These are phyloP conservation scores for Neurospora sublineolata DNA, from an alignment of 495 filamentous ascomycete species.

Conservation along the genomic window DNA sequence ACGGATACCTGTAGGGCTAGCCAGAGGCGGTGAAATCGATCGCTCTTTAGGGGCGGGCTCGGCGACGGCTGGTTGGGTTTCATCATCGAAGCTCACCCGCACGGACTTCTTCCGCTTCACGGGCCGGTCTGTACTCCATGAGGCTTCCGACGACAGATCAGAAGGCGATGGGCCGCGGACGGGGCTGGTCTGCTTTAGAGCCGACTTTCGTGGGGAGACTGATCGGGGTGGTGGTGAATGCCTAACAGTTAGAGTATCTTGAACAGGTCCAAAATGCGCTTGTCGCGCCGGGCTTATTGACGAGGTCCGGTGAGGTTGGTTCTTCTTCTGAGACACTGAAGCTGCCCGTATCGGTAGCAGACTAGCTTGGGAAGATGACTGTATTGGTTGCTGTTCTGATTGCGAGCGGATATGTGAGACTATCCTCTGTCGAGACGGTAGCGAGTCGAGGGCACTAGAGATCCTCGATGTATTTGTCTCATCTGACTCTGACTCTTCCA, in stretches of 20 bases:
- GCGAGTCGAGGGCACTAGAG: conserved; percentile 21
- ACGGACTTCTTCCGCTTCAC: conserved; percentile 53
- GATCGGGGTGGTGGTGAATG: conserved; percentile 74
- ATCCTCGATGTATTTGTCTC: conserved; percentile 6
- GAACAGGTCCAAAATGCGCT: conserved; percentile 55
- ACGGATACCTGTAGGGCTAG: conserved; percentile 43
- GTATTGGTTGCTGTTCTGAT: background rate
- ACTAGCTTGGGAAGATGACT: background rate
- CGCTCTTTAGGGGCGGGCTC: conserved; percentile 44
- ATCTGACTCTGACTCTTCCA: conserved; percentile 20
- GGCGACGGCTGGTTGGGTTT: conserved; percentile 32
- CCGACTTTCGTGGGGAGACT: conserved; percentile 76
- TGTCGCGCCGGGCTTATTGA: conserved; percentile 37
- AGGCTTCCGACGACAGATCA: conserved; percentile 30
- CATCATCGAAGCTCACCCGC: conserved; percentile 82
- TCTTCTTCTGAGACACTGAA: background rate
- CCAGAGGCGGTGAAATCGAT: conserved; percentile 34
- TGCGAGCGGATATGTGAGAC: conserved; percentile 1
- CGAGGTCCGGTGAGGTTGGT: conserved; percentile 9
- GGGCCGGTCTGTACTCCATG: conserved; percentile 37
- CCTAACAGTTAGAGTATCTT: conserved; percentile 43
- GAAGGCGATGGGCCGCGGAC: conserved; percentile 35
- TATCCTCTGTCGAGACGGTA: conserved; percentile 20
- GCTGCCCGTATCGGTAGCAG: background rate
- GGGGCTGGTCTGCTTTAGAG: conserved; percentile 57